phyloP scores from a whole-genome alignment of 176 grass and related monocot genomes.

The Juncus inflexus region DNA sequence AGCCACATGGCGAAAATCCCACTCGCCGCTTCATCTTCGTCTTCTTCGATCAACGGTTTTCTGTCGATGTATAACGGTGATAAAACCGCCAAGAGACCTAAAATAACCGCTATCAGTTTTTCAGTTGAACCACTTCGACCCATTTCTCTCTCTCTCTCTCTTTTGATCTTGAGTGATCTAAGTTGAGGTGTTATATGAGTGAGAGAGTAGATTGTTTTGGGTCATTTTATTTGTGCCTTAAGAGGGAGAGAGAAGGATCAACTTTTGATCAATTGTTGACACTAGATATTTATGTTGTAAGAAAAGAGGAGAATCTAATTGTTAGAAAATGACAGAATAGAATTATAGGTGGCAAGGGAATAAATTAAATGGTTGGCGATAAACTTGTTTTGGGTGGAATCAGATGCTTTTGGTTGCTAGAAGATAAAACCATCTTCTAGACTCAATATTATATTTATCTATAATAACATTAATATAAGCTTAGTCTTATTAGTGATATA shows the following conservation, averaged over 20 bases:
- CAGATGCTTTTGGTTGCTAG: constrained; percentile 21
- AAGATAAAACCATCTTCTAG: constrained; percentile 3
- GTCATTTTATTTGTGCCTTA: not conserved
- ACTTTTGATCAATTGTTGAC: constrained; percentile 23
- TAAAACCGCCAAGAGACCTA: constrained; percentile 64
- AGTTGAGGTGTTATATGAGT: not conserved
- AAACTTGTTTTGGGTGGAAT: constrained; percentile 9
- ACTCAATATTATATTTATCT: not conserved
- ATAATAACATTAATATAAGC: not conserved
- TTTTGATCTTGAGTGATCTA: not conserved
- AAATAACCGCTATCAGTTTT: constrained; percentile 51
- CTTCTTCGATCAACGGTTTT: constrained; percentile 26
- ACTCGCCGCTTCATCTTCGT: constrained; percentile 37
- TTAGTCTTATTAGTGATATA: constrained; percentile 1
- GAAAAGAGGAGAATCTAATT: constrained; percentile 26
- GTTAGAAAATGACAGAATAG: constrained; percentile 5
- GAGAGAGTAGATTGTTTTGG: not conserved
- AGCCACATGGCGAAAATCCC: constrained; percentile 52
- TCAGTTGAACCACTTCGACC: constrained; percentile 54
- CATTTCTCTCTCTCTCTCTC: constrained; percentile 32
- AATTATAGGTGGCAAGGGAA: constrained; percentile 21
- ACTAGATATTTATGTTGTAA: not conserved
- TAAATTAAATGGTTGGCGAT: constrained; percentile 28
- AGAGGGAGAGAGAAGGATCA: constrained; percentile 2
- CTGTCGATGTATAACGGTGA: constrained; percentile 92